A percentile compares a stretch with the other conserved stretches of the same genome.
Evolutionary conservation across 176 grass and related monocot genomes (phyloP).

Genomic region (Juncus inflexus): DNA sequence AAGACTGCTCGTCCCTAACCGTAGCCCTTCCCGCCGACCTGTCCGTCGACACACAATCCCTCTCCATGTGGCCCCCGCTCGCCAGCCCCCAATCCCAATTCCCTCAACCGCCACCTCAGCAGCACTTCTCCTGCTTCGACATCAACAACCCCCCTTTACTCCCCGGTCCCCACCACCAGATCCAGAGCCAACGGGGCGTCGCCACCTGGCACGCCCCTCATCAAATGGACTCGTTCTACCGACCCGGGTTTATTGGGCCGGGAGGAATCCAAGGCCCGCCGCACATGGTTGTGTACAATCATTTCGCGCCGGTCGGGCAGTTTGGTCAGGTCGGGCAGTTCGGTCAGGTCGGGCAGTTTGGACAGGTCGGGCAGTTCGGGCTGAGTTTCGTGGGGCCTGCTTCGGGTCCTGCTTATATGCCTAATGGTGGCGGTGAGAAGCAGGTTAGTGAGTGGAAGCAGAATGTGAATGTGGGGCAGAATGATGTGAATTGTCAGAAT

Average conservation of each 20-base stretch:
- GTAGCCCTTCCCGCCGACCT: slow-evolving; percentile 96
- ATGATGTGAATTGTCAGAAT: slow-evolving; percentile 63
- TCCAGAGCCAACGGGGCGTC: slow-evolving; percentile 61
- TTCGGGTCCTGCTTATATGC: slow-evolving; percentile 42
- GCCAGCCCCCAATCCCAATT: slow-evolving; percentile 71
- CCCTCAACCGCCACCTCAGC: slow-evolving; percentile 40
- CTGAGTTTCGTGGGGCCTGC: slow-evolving; percentile 88
- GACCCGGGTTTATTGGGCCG: slow-evolving; percentile 73
- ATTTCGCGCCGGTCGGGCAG: slow-evolving; percentile 86
- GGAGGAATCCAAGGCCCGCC: slow-evolving; percentile 91
- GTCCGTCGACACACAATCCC: slow-evolving; percentile 78
- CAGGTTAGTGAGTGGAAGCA: slow-evolving; percentile 83
- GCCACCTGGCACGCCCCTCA: slow-evolving; percentile 61
- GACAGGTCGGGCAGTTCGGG: slow-evolving; percentile 53
- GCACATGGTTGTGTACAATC: slow-evolving; percentile 96
- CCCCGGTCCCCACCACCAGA: slow-evolving; percentile 36
- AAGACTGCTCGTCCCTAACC: slow-evolving; percentile 47
- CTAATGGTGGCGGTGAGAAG: slow-evolving; percentile 45
- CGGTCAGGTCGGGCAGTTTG: slow-evolving; percentile 76
- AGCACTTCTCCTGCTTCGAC: slow-evolving; percentile 84
- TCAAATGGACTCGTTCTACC: slow-evolving; percentile 80
- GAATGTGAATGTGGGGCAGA: slow-evolving; percentile 46
- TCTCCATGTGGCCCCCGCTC: slow-evolving; percentile 73
- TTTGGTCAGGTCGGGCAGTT: slow-evolving; percentile 92
- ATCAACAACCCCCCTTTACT: slow-evolving; percentile 53